A percentile compares a stretch with the other conserved stretches of the same genome.
phyloP scores from a whole-genome alignment of 345 rosid genomes.

The Sapria himalayana region DNA sequence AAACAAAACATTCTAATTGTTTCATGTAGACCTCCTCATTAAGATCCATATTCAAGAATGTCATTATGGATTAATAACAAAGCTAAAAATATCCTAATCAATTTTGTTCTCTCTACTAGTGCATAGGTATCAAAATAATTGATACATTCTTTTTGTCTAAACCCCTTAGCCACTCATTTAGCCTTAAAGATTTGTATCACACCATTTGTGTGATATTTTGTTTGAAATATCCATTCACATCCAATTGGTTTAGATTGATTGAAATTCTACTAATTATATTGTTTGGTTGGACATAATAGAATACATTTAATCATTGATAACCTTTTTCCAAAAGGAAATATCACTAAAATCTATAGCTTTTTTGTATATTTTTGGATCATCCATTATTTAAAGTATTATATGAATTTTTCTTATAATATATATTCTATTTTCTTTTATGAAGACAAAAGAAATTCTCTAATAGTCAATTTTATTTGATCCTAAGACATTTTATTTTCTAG shows the following conservation, averaged over 20 bases:
- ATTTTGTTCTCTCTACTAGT: neutral
- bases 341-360: conserved; percentile 1
- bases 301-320: conserved; percentile 3
- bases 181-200: too few relatives aligned
- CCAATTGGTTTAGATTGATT: too few relatives aligned
- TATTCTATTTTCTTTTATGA: neutral
- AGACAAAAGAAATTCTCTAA: neutral
- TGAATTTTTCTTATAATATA: neutral
- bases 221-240: too few relatives aligned
- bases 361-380: neutral
- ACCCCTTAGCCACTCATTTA: too few relatives aligned
- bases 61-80: neutral
- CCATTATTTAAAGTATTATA: neutral
- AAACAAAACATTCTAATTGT: too few relatives aligned
- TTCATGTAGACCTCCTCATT: too few relatives aligned
- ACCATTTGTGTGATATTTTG: too few relatives aligned
- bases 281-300: conserved; percentile 3
- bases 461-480: too few relatives aligned
- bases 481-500: too few relatives aligned
- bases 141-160: neutral
- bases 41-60: too few relatives aligned
- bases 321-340: conserved; percentile 3
- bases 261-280: neutral
- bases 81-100: neutral
- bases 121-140: conserved; percentile 6